These are phyloP conservation scores for Periconia digitata DNA, from an alignment of 2,329 filamentous ascomycete genomes.

Conservation along the genomic window DNA sequence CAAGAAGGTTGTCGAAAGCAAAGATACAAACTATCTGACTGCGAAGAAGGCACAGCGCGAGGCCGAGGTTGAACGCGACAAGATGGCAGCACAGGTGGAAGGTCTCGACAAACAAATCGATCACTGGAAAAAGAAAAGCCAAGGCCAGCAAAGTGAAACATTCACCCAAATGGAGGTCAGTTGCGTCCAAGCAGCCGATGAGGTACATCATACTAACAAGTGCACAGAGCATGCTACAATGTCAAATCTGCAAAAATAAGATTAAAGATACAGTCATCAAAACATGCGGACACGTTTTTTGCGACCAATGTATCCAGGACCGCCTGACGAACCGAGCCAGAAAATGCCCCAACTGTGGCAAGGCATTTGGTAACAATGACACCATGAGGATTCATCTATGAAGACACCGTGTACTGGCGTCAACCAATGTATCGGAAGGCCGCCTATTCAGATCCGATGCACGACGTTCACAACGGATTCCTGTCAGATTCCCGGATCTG, in stretches of 20 bases:
- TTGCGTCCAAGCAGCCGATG: conserved; percentile 49
- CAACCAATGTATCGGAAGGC: background rate
- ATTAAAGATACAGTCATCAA: conserved; percentile 95
- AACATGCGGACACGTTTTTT: conserved; percentile 94
- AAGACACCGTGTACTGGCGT: background rate
- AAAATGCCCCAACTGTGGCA: conserved; percentile 93
- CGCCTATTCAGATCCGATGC: background rate
- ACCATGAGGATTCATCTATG: conserved; percentile 64
- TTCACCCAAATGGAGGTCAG: conserved; percentile 85
- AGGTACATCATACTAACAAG: conserved; percentile 4
- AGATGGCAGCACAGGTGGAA: conserved; percentile 74
- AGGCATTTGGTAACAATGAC: conserved; percentile 87
- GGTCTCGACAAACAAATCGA: conserved; percentile 82
- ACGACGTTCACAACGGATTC: background rate
- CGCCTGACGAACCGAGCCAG: conserved; percentile 85
- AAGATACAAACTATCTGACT: conserved; percentile 68
- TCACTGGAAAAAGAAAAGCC: conserved; percentile 78
- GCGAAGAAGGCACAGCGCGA: conserved; percentile 64
- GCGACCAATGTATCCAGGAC: conserved; percentile 85
- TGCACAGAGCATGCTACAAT: conserved; percentile 66
- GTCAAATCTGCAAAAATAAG: conserved; percentile 87
- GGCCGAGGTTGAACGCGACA: conserved; percentile 73
- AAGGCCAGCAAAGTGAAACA: conserved; percentile 78
- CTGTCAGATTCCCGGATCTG: background rate
- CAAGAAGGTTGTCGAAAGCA: conserved; percentile 70